A percentile compares a stretch with the other conserved stretches of the same genome.
These are phyloP conservation scores for Trichoderma orchidacearum DNA, from an alignment of 495 filamentous ascomycete genomes.

Conservation along the genomic window DNA sequence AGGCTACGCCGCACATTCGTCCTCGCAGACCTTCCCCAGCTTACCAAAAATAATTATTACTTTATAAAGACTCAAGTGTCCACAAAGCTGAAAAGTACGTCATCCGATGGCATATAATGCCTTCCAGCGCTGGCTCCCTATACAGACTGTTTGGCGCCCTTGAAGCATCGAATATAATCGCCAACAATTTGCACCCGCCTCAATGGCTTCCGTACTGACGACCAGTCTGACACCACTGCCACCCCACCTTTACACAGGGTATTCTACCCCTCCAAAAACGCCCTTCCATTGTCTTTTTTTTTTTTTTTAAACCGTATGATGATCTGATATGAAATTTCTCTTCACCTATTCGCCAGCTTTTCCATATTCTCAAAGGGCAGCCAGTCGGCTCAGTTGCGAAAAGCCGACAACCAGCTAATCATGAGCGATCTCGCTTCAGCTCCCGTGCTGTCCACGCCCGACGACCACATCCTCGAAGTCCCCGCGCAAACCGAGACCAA, in stretches of 20 bases:
- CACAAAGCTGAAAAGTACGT: no score
- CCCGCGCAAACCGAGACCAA: constrained; percentile 24
- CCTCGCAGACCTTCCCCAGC: no score
- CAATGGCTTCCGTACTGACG: neutral
- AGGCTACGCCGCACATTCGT: no score
- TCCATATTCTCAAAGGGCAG: neutral
- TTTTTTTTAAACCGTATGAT: neutral
- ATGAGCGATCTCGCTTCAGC: constrained; percentile 1
- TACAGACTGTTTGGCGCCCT: no score
- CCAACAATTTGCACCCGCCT: neutral
- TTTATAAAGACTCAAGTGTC: no score
- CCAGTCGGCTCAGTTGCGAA: neutral
- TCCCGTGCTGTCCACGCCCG: constrained; percentile 63
- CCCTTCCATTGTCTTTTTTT: no score
- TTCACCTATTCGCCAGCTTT: neutral
- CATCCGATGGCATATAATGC: no score
- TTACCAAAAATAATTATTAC: no score
- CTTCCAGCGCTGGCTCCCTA: no score
- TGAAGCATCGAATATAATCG: no score
- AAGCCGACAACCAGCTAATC: neutral
- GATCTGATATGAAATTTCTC: neutral
- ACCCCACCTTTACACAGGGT: neutral
- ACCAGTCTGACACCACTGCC: neutral
- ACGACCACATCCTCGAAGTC: constrained; percentile 63
- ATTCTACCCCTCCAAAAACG: neutral